phyloP scores from a whole-genome alignment of 306 rosid species.

The Astragalus glycyphyllos region DNA sequence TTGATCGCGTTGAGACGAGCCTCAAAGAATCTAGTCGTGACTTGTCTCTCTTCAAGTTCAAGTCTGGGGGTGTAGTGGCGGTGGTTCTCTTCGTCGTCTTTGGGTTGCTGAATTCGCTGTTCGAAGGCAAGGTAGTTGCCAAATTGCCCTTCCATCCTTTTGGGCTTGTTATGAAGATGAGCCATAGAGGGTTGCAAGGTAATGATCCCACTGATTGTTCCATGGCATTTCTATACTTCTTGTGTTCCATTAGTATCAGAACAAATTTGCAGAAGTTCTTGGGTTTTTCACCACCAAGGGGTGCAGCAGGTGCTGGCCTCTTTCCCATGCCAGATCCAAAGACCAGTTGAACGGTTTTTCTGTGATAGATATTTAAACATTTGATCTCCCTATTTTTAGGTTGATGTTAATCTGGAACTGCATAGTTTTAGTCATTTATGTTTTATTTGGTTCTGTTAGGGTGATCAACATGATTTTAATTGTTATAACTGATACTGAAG shows the following conservation, averaged over 20 bases:
- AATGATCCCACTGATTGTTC: constrained; percentile 91
- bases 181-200: constrained; percentile 92
- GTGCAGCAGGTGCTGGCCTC: constrained; percentile 77
- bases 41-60: constrained; percentile 92
- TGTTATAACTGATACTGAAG: constrained; percentile 38
- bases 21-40: constrained; percentile 96
- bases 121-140: constrained; percentile 91
- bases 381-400: constrained; percentile 30
- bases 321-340: constrained; percentile 98
- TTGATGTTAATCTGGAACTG: constrained; percentile 43
- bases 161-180: constrained; percentile 90
- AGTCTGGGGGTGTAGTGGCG: constrained; percentile 97
- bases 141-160: constrained; percentile 87
- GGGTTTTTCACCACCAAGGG: constrained; percentile 94
- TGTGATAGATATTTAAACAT: constrained; percentile 18
- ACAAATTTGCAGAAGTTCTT: constrained; percentile 96
- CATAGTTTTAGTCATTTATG: constrained; percentile 36
- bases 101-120: constrained; percentile 86
- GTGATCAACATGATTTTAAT: constrained; percentile 39
- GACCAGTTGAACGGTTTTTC: constrained; percentile 64
- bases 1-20: constrained; percentile 96
- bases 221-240: constrained; percentile 93
- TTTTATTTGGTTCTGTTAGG: constrained; percentile 38
- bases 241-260: constrained; percentile 92
- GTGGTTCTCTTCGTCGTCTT: constrained; percentile 96